Conservation (phyloP, 306 rosid genomes). For the Potentilla sterilis region DNA sequence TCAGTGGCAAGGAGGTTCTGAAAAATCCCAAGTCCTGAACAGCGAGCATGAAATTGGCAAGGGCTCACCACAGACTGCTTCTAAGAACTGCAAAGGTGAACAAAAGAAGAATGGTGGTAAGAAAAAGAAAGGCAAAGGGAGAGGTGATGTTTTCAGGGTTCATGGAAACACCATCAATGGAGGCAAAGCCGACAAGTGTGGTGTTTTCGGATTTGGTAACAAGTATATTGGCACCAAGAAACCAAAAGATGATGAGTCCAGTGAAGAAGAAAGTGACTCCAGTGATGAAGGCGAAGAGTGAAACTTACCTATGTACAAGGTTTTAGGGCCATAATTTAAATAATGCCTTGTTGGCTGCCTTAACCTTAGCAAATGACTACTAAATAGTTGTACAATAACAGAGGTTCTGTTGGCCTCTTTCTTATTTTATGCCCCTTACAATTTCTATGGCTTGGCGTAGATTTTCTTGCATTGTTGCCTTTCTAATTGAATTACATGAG, state of each 20-base stretch:
- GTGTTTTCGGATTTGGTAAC: background rate
- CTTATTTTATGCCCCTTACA: background rate
- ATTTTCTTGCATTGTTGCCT: background rate
- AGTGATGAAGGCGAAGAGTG: background rate
- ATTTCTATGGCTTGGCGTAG: no score
- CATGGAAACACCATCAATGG: background rate
- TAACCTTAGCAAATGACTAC: background rate
- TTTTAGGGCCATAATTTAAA: background rate
- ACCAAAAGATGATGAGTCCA: background rate
- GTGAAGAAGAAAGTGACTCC: slow-evolving; percentile 14
- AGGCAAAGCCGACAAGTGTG: background rate
- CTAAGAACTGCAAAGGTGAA: background rate
- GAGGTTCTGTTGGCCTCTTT: background rate
- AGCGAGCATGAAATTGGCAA: background rate
- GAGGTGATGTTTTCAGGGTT: background rate
- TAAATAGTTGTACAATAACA: background rate
- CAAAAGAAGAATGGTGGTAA: background rate
- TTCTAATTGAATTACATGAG: background rate
- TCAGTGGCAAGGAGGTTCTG: background rate
- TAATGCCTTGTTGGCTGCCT: background rate
- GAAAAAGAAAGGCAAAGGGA: background rate
- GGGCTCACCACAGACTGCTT: background rate
- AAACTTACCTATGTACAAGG: background rate
- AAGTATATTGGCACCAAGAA: slow-evolving; percentile 1
- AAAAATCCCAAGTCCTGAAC: background rate